phyloP scores from a whole-genome alignment of 2,329 filamentous ascomycete species.

The Claviceps sp. region DNA sequence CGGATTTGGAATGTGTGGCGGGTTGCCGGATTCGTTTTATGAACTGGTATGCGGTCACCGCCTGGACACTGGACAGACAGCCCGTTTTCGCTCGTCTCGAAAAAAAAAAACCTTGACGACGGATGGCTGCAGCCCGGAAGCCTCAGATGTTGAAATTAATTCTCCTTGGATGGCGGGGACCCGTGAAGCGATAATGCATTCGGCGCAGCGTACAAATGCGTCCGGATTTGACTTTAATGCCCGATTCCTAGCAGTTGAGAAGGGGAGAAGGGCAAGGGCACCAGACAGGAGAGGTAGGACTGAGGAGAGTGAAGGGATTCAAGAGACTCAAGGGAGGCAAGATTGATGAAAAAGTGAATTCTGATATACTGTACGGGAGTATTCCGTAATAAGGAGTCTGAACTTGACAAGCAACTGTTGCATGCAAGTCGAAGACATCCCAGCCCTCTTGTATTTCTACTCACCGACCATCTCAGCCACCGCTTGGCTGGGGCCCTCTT shows the following conservation, averaged over 20 bases:
- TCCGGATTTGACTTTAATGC: neutral
- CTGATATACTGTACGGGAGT: neutral
- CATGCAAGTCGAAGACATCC: slow-evolving; percentile 5
- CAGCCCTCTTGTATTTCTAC: slow-evolving; percentile 9
- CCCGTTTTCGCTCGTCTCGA: slow-evolving; percentile 4
- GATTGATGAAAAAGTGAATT: neutral
- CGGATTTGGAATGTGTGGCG: slow-evolving; percentile 3
- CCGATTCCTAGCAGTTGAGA: neutral
- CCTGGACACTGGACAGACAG: neutral
- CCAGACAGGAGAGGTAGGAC: neutral
- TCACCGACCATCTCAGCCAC: slow-evolving; percentile 3
- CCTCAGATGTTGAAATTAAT: neutral
- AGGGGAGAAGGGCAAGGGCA: neutral
- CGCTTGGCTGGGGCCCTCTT: neutral
- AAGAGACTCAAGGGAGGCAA: neutral
- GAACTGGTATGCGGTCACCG: slow-evolving; percentile 6
- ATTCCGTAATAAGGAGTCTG: too few relatives aligned
- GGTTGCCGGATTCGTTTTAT: slow-evolving; percentile 4
- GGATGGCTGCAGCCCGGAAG: neutral
- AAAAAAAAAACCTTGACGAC: neutral
- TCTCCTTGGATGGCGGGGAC: neutral
- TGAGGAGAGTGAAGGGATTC: neutral
- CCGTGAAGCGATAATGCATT: neutral
- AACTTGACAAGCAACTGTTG: neutral
- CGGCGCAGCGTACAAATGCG: neutral